Base-by-base conservation (phyloP, 192 early-diverging fungal genomes). In the Coemansia sp. region DNA sequence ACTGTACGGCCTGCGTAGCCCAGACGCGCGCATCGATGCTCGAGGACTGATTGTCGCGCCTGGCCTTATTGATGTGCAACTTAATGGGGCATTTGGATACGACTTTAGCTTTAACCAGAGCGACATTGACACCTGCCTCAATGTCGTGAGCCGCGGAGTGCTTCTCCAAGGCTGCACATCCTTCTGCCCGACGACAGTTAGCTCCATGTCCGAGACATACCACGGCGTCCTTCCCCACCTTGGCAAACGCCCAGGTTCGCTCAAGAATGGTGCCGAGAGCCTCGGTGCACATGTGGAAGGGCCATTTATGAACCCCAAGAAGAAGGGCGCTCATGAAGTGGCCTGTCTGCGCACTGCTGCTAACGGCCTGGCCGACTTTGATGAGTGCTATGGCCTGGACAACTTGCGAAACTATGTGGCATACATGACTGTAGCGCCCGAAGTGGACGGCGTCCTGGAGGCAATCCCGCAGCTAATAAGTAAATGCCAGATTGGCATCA, bases 11-110 rank as follows among this genome's bases (percentile, higher is more conserved):
- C 53, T 74, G 21, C 78, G 71, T 25, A 70, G 76, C 38, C 73
- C 86, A 8, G 83, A 84, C 50, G 56, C 58, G 17, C 68, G 84
- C 35, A 81, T 89, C 47, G 83, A 89, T 58, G 85, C 83, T n/a
- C 66, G 78, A 4, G 83, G 85, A 18, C 22, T 80, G 31, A 63
- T 89, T 22, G 76, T 86, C 29, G 83, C 80, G 13, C 85, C 88
- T 33, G 88, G 88, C 8, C 85, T 83, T 26, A 64, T 90, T 22
- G 86, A 90, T 56, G 71, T 82, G 30, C 86, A 90, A 57, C 82
- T 90, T 37, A 90, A 90, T 61, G 88, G 88, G 38, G 83, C 77
- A 0, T 90, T 86, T 77, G 88, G 88, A 15, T 78, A 86, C 38
- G 88, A 90, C 52, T 88, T 90, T 74, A 58, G 56, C 36, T 56